Percentiles rank a stretch among this genome's conserved stretches.
These are phyloP conservation scores for Epichloe gansuensis DNA, from an alignment of 2,329 filamentous ascomycete species.

Conservation along the genomic window DNA sequence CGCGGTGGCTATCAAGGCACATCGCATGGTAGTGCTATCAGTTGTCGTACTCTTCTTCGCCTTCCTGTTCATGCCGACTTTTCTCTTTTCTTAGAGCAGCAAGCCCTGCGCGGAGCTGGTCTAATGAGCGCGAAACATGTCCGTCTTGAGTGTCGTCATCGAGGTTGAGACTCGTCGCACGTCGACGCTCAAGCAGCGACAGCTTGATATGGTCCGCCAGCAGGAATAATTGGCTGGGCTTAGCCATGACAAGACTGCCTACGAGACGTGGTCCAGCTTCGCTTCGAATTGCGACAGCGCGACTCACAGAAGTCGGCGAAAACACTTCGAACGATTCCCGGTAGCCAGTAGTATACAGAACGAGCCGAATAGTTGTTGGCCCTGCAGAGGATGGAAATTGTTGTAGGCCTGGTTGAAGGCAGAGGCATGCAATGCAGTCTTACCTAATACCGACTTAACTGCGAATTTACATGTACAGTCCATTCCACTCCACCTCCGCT, in stretches of 20 bases:
- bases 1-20: background rate
- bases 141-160: slow-evolving; percentile 72
- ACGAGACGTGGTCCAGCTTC: background rate
- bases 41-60: slow-evolving; percentile 44
- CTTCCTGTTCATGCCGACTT: slow-evolving; percentile 48
- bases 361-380: too few relatives aligned
- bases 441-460: too few relatives aligned
- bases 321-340: too few relatives aligned
- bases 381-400: too few relatives aligned
- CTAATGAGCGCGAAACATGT: slow-evolving; percentile 77
- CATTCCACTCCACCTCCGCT: background rate
- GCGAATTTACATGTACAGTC: too few relatives aligned
- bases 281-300: too few relatives aligned
- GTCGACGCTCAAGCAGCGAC: slow-evolving; percentile 81
- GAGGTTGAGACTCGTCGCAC: slow-evolving; percentile 68
- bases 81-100: slow-evolving; percentile 53
- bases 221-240: slow-evolving; percentile 69
- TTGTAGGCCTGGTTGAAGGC: too few relatives aligned
- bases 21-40: background rate
- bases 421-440: too few relatives aligned
- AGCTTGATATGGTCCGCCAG: slow-evolving; percentile 95
- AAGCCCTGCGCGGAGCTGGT: slow-evolving; percentile 73
- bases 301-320: too few relatives aligned
- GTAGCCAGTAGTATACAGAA: too few relatives aligned
- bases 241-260: slow-evolving; percentile 22